phyloP scores from a whole-genome alignment of 176 grass and related monocot species.

The Lolium multiflorum region DNA sequence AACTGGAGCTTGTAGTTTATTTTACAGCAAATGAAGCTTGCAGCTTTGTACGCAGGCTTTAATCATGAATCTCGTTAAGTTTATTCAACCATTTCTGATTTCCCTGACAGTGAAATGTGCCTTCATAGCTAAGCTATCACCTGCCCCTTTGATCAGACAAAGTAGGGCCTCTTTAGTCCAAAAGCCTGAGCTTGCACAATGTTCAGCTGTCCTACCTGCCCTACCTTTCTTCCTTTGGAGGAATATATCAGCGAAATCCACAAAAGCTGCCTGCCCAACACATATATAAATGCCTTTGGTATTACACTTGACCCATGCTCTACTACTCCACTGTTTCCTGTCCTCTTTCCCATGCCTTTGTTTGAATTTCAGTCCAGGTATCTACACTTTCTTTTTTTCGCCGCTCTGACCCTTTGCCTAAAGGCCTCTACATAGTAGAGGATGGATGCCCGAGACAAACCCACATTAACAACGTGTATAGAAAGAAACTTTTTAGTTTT shows the following conservation, averaged over 20 bases:
- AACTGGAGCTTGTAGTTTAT: background rate
- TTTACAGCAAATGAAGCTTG: background rate
- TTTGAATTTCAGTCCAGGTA: slow-evolving; percentile 1
- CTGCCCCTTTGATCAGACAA: slow-evolving; percentile 12
- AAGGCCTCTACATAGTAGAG: background rate
- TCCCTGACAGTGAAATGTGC: background rate
- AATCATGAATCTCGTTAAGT: background rate
- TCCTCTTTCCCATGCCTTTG: background rate
- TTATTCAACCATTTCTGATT: background rate
- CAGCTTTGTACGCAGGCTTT: background rate
- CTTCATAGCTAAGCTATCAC: background rate
- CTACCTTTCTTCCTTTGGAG: slow-evolving; percentile 27
- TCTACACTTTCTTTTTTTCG: background rate
- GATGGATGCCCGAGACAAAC: background rate
- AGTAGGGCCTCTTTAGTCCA: background rate
- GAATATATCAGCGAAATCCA: slow-evolving; percentile 32
- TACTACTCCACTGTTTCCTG: slow-evolving; percentile 16
- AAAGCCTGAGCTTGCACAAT: background rate
- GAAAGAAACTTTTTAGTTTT: background rate
- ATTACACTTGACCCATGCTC: background rate
- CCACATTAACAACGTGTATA: background rate
- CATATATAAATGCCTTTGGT: slow-evolving; percentile 17
- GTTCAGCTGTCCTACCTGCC: slow-evolving; percentile 23
- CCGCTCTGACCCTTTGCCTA: slow-evolving; percentile 14
- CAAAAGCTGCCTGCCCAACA: background rate